Percentiles rank a stretch among this genome's conserved stretches.
Conservation (phyloP, 768 basidiomycete genomes). For the Naganishia randhawae region DNA sequence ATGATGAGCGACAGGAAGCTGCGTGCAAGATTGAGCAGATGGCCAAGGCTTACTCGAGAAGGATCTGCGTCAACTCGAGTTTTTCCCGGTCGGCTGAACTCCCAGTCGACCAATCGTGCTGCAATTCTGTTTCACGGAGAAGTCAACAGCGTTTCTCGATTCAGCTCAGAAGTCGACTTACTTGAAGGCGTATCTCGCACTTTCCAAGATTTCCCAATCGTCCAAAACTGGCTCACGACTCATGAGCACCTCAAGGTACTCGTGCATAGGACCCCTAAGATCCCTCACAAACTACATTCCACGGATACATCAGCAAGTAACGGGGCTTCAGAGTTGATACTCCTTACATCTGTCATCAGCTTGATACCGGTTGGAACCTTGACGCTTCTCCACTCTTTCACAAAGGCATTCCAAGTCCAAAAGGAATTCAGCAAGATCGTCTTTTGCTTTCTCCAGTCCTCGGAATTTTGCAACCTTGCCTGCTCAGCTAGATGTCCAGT, state of each 20-base stretch:
- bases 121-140: constrained; percentile 7
- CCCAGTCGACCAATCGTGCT: constrained; percentile 31
- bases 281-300: constrained; percentile 21
- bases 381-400: constrained; percentile 48
- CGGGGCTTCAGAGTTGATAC: background rate
- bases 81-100: constrained; percentile 29
- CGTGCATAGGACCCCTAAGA: constrained; percentile 25
- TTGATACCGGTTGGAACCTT: constrained; percentile 41
- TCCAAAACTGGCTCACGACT: constrained; percentile 26
- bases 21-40: background rate
- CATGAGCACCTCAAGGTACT: constrained; percentile 28
- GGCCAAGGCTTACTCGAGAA: constrained; percentile 14
- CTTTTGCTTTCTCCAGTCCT: constrained; percentile 28
- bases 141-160: background rate
- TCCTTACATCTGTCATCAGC: constrained; percentile 39
- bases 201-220: constrained; percentile 31
- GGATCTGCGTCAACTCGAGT: constrained; percentile 22
- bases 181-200: constrained; percentile 32
- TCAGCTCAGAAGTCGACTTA: background rate
- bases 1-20: background rate
- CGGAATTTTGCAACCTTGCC: background rate
- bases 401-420: constrained; percentile 49
- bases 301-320: background rate
- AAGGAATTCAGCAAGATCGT: constrained; percentile 45
- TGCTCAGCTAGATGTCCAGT: constrained; percentile 7